Evolutionary conservation across 176 grass and related monocot genomes (phyloP).

Genomic region (Oryza officinalis): DNA sequence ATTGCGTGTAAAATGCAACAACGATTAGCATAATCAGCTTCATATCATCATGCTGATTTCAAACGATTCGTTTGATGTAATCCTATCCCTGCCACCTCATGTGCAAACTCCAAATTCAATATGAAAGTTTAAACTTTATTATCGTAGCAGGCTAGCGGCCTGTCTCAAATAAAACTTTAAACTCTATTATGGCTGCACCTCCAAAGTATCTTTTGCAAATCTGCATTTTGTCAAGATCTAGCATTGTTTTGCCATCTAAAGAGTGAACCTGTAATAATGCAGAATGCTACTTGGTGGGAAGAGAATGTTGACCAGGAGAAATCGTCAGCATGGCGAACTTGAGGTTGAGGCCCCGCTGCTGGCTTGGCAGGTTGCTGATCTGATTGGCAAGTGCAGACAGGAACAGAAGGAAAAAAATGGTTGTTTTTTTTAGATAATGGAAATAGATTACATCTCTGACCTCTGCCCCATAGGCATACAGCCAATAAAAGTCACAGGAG

Average conservation of each 20-base stretch:
- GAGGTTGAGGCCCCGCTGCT: conserved; percentile 42
- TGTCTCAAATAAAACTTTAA: neutral
- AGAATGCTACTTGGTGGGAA: conserved; percentile 99
- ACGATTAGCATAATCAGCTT: neutral
- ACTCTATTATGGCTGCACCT: neutral
- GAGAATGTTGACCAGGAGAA: conserved; percentile 80
- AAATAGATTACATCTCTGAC: no score
- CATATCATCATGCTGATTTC: neutral
- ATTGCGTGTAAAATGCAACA: neutral
- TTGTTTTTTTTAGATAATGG: no score
- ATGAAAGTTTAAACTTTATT: neutral
- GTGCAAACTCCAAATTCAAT: neutral
- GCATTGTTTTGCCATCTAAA: neutral
- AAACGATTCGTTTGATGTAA: neutral
- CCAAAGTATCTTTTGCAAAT: neutral
- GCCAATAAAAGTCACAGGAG: no score
- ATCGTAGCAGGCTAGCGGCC: neutral
- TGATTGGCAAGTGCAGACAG: neutral
- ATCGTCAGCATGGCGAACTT: conserved; percentile 82
- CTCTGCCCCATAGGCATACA: no score
- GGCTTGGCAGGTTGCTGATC: neutral
- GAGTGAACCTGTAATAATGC: conserved; percentile 26
- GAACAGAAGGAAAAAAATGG: neutral
- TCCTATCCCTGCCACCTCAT: neutral
- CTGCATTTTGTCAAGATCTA: neutral